Evolutionary conservation across 2,329 filamentous ascomycete genomes (phyloP).

Genomic region (Claviceps sp.): DNA sequence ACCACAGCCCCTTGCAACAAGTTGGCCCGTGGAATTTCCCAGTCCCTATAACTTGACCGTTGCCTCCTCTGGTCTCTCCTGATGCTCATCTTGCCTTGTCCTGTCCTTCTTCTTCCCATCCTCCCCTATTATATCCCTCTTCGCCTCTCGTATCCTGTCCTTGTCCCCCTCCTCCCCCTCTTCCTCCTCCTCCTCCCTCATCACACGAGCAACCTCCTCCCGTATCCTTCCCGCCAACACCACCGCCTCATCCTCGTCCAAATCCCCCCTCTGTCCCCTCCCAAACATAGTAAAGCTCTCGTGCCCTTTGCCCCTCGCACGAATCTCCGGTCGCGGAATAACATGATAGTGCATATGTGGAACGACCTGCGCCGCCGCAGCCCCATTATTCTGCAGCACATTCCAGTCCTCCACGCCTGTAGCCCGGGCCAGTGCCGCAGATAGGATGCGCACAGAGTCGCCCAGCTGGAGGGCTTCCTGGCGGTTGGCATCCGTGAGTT

Average conservation of each 20-base stretch:
- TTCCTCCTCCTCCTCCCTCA: constrained; percentile 26
- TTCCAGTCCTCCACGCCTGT: constrained; percentile 81
- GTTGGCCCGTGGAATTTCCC: background rate
- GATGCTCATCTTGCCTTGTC: background rate
- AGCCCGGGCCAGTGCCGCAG: constrained; percentile 52
- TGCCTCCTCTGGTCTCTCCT: background rate
- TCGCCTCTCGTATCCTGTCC: background rate
- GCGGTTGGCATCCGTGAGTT: constrained; percentile 56
- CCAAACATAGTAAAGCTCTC: constrained; percentile 77
- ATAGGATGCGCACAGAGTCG: constrained; percentile 55
- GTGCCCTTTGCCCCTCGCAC: constrained; percentile 36
- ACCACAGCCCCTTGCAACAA: background rate
- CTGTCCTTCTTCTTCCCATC: background rate
- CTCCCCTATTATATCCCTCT: background rate
- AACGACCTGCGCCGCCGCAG: constrained; percentile 80
- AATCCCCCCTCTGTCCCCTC: constrained; percentile 53
- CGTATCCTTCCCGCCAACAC: constrained; percentile 44
- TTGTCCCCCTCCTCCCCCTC: constrained; percentile 28
- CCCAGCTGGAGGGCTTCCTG: constrained; percentile 55
- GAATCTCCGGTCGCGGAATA: constrained; percentile 66
- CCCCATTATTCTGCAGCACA: constrained; percentile 90
- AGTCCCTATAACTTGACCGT: background rate
- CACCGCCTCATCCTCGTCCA: constrained; percentile 62
- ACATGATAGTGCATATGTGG: constrained; percentile 92
- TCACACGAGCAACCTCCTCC: constrained; percentile 32